Percentiles rank a stretch among this genome's conserved stretches.
Conservation (phyloP, 768 basidiomycete genomes). For the Mycena pura region DNA sequence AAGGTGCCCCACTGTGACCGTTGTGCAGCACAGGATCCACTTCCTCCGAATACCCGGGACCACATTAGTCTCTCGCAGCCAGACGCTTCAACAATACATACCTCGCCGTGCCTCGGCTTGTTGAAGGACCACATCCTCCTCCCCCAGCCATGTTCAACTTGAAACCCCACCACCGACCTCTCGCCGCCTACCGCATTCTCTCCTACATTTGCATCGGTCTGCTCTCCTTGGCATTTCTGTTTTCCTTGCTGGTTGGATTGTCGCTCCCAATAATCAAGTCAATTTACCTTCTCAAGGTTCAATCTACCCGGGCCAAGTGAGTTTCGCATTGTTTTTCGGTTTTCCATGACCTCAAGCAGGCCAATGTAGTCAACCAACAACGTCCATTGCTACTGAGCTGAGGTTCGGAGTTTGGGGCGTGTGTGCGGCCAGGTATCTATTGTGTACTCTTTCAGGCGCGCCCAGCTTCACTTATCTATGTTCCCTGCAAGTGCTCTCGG, state of each 20-base stretch:
- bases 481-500: conserved; percentile 1
- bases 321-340: neutral
- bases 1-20: no score
- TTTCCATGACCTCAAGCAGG: neutral
- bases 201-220: conserved; percentile 55
- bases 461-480: neutral
- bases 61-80: no score
- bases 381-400: conserved; percentile 63
- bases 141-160: neutral
- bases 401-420: conserved; percentile 86
- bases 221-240: conserved; percentile 68
- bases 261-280: conserved; percentile 78
- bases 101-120: no score
- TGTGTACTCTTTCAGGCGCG: neutral
- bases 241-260: conserved; percentile 77
- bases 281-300: conserved; percentile 65
- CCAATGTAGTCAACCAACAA: conserved; percentile 38
- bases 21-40: no score
- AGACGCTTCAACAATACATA: no score
- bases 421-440: conserved; percentile 63
- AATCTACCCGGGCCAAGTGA: conserved; percentile 35
- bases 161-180: conserved; percentile 42
- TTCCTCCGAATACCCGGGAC: no score
- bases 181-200: conserved; percentile 53
- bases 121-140: neutral